Evolutionary conservation across 768 basidiomycete species (phyloP).

Genomic region (Rhodotorula babjevae): DNA sequence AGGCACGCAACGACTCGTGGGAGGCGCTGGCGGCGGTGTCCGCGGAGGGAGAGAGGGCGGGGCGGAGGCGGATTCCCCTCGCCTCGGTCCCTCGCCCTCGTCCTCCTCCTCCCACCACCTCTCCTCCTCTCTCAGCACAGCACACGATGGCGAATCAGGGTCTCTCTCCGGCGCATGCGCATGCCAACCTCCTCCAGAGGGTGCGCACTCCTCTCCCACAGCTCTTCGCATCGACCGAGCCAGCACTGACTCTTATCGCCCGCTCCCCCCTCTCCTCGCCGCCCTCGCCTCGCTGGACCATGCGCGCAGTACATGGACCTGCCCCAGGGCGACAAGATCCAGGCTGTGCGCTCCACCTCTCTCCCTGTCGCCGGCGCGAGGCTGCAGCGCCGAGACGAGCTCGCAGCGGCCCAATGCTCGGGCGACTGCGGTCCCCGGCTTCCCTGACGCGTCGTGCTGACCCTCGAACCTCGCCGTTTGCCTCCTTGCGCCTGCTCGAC

Average conservation of each 20-base stretch:
- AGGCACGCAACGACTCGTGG: no score
- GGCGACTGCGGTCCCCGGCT: neutral
- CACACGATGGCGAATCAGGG: conserved; percentile 3
- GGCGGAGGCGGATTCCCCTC: no score
- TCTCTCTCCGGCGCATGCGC: conserved; percentile 19
- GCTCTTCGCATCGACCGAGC: neutral
- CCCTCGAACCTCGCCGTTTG: neutral
- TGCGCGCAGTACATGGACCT: conserved; percentile 70
- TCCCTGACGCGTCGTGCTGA: neutral
- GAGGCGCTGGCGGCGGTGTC: no score
- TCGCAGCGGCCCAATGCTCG: neutral
- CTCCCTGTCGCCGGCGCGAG: neutral
- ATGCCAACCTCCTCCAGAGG: conserved; percentile 25
- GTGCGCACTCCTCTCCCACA: neutral
- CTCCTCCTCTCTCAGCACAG: neutral
- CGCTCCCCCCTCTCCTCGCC: neutral
- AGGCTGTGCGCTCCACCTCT: conserved; percentile 57
- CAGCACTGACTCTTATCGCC: neutral
- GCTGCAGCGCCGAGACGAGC: neutral
- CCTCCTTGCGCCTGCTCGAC: neutral
- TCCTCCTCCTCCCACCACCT: neutral
- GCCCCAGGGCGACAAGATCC: conserved; percentile 82
- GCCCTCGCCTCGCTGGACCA: neutral
- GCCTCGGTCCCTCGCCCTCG: neutral
- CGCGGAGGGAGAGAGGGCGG: no score